Conservation (phyloP, 1,284 basidiomycete genomes). For the Ganoderma lucidum region DNA sequence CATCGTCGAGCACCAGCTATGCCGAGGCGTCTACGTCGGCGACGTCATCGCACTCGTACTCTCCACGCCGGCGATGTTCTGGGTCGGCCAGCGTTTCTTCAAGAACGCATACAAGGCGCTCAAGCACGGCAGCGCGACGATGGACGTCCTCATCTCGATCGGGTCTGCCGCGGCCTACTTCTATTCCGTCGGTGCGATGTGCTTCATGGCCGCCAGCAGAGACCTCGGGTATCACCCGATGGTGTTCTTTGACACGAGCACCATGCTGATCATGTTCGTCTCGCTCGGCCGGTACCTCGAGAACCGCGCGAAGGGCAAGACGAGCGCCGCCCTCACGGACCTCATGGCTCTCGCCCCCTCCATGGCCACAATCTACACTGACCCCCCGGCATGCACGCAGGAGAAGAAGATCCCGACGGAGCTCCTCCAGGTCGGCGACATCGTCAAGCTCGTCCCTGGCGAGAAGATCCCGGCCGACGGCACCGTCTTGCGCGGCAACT, state of each 20-base stretch:
- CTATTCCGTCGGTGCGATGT: slow-evolving; percentile 84
- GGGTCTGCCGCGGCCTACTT: slow-evolving; percentile 95
- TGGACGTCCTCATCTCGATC: slow-evolving; percentile 97
- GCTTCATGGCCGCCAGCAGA: slow-evolving; percentile 70
- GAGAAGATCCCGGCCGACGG: slow-evolving; percentile 98
- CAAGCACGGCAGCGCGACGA: slow-evolving; percentile 90
- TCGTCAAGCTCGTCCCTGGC: slow-evolving; percentile 93
- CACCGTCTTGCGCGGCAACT: slow-evolving; percentile 85
- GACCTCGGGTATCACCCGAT: slow-evolving; percentile 80
- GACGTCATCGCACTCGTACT: slow-evolving; percentile 86
- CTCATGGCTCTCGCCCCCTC: slow-evolving; percentile 95
- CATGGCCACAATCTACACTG: slow-evolving; percentile 95
- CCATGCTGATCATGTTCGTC: slow-evolving; percentile 98
- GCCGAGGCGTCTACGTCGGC: slow-evolving; percentile 81
- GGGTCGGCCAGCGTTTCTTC: slow-evolving; percentile 91
- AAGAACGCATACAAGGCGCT: slow-evolving; percentile 90
- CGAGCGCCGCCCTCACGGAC: slow-evolving; percentile 95
- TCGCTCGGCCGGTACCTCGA: slow-evolving; percentile 96
- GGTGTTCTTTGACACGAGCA: slow-evolving; percentile 98
- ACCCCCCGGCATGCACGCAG: slow-evolving; percentile 77
- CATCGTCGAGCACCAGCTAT: slow-evolving; percentile 57
- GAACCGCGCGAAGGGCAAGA: slow-evolving; percentile 97
- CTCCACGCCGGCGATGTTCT: slow-evolving; percentile 94
- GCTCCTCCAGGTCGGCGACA: slow-evolving; percentile 94
- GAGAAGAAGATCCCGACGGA: slow-evolving; percentile 95